Conservation (phyloP, 148 eudicot species). For the Diospyros lotus region DNA sequence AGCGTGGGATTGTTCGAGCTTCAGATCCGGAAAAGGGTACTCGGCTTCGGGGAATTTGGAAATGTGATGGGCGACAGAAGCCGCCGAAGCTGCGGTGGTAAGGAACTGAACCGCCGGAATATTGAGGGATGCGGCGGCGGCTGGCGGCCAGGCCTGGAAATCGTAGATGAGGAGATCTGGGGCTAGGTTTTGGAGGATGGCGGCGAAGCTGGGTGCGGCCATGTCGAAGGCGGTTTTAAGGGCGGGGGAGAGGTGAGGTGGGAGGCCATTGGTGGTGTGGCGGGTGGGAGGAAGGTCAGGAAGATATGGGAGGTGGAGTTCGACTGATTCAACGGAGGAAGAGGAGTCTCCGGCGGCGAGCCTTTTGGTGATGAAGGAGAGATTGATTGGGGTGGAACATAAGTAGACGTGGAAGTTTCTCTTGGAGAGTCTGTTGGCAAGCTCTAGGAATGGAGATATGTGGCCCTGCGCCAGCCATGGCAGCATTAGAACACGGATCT, state of each 20-base stretch:
- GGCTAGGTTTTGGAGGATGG: constrained; percentile 7
- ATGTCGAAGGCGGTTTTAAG: constrained; percentile 21
- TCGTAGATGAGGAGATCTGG: constrained; percentile 30
- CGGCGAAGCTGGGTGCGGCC: constrained; percentile 11
- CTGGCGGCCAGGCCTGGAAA: constrained; percentile 25
- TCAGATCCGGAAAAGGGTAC: constrained; percentile 22
- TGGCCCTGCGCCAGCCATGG: too few species aligned
- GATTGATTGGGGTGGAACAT: constrained; percentile 25
- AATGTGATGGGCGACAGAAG: neutral
- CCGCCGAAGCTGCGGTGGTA: constrained; percentile 7
- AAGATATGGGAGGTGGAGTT: constrained; percentile 22
- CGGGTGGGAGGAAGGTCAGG: neutral
- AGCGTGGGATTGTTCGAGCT: neutral
- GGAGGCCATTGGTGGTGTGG: constrained; percentile 7
- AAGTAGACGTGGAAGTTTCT: constrained; percentile 6
- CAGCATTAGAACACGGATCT: too few species aligned
- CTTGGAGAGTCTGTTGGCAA: too few species aligned
- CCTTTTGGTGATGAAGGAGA: neutral
- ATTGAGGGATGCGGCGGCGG: constrained; percentile 3
- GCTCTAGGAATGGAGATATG: too few species aligned
- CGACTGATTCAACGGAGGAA: constrained; percentile 14
- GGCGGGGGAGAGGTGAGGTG: constrained; percentile 20
- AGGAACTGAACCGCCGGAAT: constrained; percentile 20
- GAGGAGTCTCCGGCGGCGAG: constrained; percentile 5
- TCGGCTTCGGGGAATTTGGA: neutral